Percentiles rank a stretch among this genome's conserved stretches.
Evolutionary conservation across 352 stramenopile genomes (phyloP).

Genomic region (Globisporangium radiosum): DNA sequence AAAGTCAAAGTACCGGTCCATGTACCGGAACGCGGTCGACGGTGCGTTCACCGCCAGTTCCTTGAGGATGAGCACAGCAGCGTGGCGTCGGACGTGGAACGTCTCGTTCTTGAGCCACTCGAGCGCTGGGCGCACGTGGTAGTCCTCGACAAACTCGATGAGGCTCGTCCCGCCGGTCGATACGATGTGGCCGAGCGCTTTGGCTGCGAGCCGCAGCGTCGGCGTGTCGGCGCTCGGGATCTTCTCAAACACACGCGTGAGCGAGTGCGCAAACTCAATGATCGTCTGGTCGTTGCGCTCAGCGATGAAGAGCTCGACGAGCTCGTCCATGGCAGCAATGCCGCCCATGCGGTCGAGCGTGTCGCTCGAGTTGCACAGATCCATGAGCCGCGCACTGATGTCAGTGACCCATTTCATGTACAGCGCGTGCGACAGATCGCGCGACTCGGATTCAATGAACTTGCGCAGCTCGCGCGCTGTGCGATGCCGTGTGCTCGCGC

Average conservation of each 20-base stretch:
- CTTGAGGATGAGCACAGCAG: conserved; percentile 83
- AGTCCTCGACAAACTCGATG: conserved; percentile 87
- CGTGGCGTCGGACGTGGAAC: conserved; percentile 81
- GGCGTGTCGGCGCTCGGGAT: conserved; percentile 65
- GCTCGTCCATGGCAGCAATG: conserved; percentile 86
- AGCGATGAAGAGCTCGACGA: conserved; percentile 86
- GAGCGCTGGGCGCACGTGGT: conserved; percentile 82
- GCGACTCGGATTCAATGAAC: conserved; percentile 83
- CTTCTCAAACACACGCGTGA: conserved; percentile 86
- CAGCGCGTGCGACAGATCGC: conserved; percentile 73
- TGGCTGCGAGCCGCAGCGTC: conserved; percentile 68
- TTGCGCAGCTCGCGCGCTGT: conserved; percentile 68
- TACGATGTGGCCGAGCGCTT: conserved; percentile 83
- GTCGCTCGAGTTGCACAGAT: conserved; percentile 78
- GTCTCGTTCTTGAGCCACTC: conserved; percentile 88
- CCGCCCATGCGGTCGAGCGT: conserved; percentile 73
- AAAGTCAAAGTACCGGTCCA: conserved; percentile 88
- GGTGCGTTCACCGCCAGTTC: conserved; percentile 82
- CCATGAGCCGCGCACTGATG: conserved; percentile 76
- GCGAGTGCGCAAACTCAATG: conserved; percentile 84
- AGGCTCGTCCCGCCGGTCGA: conserved; percentile 80
- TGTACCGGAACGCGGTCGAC: conserved; percentile 81
- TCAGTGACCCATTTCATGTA: conserved; percentile 87
- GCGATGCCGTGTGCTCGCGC: conserved; percentile 49
- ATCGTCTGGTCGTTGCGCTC: conserved; percentile 87